Base-by-base conservation (phyloP, 768 basidiomycete species). In the Hydnum rufescens region DNA sequence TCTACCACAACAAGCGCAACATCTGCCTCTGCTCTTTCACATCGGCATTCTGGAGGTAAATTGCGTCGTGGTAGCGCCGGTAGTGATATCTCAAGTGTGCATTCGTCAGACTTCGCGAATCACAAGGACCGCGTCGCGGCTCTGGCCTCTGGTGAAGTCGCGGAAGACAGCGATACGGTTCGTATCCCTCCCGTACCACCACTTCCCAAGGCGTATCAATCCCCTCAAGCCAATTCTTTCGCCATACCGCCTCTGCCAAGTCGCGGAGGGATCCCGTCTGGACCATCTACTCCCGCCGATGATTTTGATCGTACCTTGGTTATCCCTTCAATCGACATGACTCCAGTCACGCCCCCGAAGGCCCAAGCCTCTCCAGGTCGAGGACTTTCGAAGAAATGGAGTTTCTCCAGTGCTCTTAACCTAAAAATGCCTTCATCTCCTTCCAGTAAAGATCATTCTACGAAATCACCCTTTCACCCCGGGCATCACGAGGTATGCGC, bases 331-430 rank as follows among this genome's bases (percentile, higher is more conserved):
- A 46, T 53, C 42, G 55, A 55, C 31, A 34, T 54, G 13, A 60
- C 65, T 42, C 61, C 65, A 48, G 58, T 42, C 32, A 64, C 68
- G 60, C 59, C 65, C 66, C 58, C 67, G 51, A 64, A 69, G 29
- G 72, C 42, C n/a, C 28, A 32, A 29, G 51, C 26, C 2, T 4
- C 42, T n/a, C 50, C 58, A 3, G 44, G 43, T 19, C 34, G 47
- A 42, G 51, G 83, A 2, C 86, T 87, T 31, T 86, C 83, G n/a
- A 90, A 89, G 74, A 92, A 92, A 65, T 92, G 88, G 88, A 90
- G 87, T 62, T 83, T 92, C 64, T 82, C 84, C 44, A 47, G 25
- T 25, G 44, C 44, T 26, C 1, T 47, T 26, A 47, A 13, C 44
- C n/a, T 28, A 13, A 39, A 39, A 19, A n/a, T n/a, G n/a, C n/a